Conservation (phyloP, 176 grass and related monocot species). For the Saccharum officinarum region DNA sequence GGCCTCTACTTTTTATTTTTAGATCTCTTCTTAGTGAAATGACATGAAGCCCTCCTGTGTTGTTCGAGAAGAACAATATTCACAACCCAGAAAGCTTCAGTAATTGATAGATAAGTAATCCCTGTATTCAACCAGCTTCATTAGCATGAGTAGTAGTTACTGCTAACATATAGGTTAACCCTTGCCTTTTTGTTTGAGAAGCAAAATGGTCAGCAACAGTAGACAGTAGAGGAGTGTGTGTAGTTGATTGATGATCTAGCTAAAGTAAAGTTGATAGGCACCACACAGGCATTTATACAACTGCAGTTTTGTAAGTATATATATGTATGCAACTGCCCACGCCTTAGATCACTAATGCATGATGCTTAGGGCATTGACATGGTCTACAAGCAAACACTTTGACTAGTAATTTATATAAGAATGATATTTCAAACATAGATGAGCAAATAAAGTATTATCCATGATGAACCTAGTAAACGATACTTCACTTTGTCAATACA, state of each 20-base stretch:
- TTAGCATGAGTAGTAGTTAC: too few relatives aligned
- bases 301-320: too few relatives aligned
- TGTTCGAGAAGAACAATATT: not conserved
- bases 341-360: not conserved
- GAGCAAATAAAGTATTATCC: not conserved
- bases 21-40: not conserved
- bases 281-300: not conserved
- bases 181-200: not conserved
- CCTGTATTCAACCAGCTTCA: too few relatives aligned
- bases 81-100: not conserved
- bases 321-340: too few relatives aligned
- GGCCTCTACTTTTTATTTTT: not conserved
- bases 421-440: not conserved
- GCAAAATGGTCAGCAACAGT: too few relatives aligned
- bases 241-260: too few relatives aligned
- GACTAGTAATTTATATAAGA: not conserved
- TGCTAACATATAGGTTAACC: too few relatives aligned
- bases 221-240: too few relatives aligned
- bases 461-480: not conserved
- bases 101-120: not conserved
- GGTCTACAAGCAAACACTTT: not conserved
- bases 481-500: not conserved
- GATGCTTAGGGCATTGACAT: not conserved
- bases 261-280: not conserved
- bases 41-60: not conserved